Conservation (phyloP, 2,329 filamentous ascomycete species). For the Ophiostoma sp. region DNA sequence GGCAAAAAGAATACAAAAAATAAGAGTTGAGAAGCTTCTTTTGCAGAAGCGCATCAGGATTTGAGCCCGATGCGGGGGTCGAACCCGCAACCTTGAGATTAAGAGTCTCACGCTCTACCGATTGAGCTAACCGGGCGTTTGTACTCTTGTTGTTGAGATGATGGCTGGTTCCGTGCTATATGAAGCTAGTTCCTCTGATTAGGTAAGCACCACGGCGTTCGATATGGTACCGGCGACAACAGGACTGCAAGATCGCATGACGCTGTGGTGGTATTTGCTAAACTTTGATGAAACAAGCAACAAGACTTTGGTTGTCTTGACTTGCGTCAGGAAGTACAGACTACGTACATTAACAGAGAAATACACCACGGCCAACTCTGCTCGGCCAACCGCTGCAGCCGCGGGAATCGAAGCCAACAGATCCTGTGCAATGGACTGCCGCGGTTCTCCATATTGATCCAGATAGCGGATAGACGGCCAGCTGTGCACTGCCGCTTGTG, state of each 20-base stretch:
- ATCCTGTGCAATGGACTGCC: background rate
- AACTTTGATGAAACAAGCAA: no score
- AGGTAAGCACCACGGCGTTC: background rate
- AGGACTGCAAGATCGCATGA: background rate
- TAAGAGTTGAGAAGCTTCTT: background rate
- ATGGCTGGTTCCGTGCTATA: background rate
- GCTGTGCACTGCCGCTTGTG: no score
- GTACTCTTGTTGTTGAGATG: background rate
- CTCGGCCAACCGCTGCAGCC: background rate
- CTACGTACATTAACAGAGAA: background rate
- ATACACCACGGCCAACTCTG: background rate
- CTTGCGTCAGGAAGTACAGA: background rate
- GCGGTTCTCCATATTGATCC: background rate
- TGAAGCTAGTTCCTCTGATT: background rate
- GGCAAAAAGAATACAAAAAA: background rate
- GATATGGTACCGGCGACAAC: background rate
- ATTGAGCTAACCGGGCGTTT: slow-evolving; percentile 58
- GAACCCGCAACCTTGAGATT: slow-evolving; percentile 37
- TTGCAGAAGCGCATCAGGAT: slow-evolving; percentile 34
- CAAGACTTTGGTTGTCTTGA: no score
- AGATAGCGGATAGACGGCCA: background rate
- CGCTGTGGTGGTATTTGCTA: background rate
- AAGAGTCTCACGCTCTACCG: slow-evolving; percentile 70
- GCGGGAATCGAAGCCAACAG: background rate
- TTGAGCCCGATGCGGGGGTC: slow-evolving; percentile 47